These are phyloP conservation scores for Phytophthora europaea DNA, from an alignment of 352 stramenopile species.

Conservation along the genomic window DNA sequence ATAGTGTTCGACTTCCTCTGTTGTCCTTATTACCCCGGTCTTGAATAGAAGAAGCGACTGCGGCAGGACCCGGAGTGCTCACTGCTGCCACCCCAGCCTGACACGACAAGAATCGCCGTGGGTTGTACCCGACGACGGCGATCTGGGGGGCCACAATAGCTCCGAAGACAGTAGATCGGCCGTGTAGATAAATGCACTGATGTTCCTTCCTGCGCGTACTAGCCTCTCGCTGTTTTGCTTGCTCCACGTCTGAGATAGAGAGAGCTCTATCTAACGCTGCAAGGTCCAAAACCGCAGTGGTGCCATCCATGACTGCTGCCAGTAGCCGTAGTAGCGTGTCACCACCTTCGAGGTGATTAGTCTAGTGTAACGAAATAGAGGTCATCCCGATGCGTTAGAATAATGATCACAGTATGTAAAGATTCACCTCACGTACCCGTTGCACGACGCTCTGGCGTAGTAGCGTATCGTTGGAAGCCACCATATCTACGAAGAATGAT, in stretches of 20 bases:
- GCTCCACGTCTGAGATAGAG: slow-evolving; percentile 41
- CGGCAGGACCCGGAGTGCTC: neutral
- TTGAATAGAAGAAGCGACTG: neutral
- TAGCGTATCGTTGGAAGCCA: slow-evolving; percentile 61
- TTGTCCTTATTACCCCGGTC: slow-evolving; percentile 30
- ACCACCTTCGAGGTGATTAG: slow-evolving; percentile 58
- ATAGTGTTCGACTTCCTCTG: slow-evolving; percentile 24
- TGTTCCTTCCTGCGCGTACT: slow-evolving; percentile 55
- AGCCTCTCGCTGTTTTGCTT: slow-evolving; percentile 47
- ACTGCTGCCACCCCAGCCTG: neutral
- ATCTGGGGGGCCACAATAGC: slow-evolving; percentile 58
- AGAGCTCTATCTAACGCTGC: slow-evolving; percentile 56
- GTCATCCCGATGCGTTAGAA: neutral
- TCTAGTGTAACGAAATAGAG: slow-evolving; percentile 37
- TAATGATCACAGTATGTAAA: neutral
- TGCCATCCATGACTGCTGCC: slow-evolving; percentile 49
- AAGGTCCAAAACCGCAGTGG: slow-evolving; percentile 57
- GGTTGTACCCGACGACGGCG: slow-evolving; percentile 52
- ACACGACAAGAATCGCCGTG: slow-evolving; percentile 37
- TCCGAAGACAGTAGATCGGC: slow-evolving; percentile 54
- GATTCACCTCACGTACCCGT: slow-evolving; percentile 35
- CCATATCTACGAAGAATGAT: slow-evolving; percentile 73
- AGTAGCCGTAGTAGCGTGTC: slow-evolving; percentile 65
- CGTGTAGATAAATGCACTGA: slow-evolving; percentile 70
- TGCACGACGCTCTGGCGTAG: slow-evolving; percentile 60